phyloP scores from a whole-genome alignment of 306 rosid genomes.

The Lathyrus oleraceus region DNA sequence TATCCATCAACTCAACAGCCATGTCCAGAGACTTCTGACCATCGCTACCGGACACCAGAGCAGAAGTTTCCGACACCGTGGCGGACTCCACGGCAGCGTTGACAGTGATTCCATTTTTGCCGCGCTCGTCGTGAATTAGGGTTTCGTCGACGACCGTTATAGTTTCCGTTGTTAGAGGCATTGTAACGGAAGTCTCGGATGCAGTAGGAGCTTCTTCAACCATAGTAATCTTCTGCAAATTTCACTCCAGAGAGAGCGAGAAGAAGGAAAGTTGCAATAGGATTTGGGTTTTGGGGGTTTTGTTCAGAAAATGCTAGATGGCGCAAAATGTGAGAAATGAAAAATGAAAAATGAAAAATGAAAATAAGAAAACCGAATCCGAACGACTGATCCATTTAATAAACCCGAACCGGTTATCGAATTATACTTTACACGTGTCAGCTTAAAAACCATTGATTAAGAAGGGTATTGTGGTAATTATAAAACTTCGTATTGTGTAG shows the following conservation, averaged over 20 bases:
- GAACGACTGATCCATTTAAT: background rate
- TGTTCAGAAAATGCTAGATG: conserved; percentile 15
- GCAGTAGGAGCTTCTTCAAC: conserved; percentile 60
- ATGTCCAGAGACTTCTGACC: conserved; percentile 53
- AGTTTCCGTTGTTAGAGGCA: conserved; percentile 33
- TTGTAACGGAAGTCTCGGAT: conserved; percentile 47
- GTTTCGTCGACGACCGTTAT: conserved; percentile 32
- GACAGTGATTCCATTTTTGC: conserved; percentile 38
- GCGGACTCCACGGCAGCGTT: conserved; percentile 49
- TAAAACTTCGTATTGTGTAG: background rate
- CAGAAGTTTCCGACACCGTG: conserved; percentile 52
- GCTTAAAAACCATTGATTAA: background rate
- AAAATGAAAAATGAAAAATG: background rate
- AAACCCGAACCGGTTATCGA: conserved; percentile 5
- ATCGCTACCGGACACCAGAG: conserved; percentile 43
- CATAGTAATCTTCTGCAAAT: conserved; percentile 41
- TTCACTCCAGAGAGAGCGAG: conserved; percentile 6
- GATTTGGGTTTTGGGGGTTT: conserved; percentile 32
- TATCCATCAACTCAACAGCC: conserved; percentile 66
- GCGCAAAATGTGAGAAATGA: conserved; percentile 48
- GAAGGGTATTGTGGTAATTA: conserved; percentile 21
- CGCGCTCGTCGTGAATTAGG: conserved; percentile 39
- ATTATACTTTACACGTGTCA: conserved; percentile 29
- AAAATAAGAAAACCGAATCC: conserved; percentile 15
- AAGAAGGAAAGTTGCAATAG: conserved; percentile 2